Evolutionary conservation across 2,329 filamentous ascomycete genomes (phyloP).

Genomic region (Xylariales sp.): DNA sequence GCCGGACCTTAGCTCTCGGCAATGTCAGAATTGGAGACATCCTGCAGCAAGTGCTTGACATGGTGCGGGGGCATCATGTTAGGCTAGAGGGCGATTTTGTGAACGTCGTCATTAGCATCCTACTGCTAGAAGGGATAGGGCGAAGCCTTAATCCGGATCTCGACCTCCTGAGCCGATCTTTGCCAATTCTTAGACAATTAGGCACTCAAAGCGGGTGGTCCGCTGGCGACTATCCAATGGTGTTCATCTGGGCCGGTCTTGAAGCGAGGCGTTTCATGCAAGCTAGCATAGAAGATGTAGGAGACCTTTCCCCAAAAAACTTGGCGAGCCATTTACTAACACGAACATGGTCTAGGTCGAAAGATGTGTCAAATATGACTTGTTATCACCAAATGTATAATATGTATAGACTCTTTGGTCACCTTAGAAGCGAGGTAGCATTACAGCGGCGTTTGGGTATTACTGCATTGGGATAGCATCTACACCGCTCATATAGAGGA

Average conservation of each 20-base stretch:
- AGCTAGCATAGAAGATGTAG: slow-evolving; percentile 87
- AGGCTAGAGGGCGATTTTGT: slow-evolving; percentile 97
- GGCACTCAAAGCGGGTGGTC: slow-evolving; percentile 80
- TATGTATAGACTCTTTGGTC: slow-evolving; percentile 7
- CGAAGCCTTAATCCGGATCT: slow-evolving; percentile 85
- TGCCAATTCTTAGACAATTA: slow-evolving; percentile 90
- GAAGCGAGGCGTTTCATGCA: slow-evolving; percentile 91
- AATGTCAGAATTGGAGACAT: slow-evolving; percentile 98
- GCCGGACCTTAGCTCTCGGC: slow-evolving; percentile 87
- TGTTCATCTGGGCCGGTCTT: slow-evolving; percentile 90
- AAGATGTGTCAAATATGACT: slow-evolving; percentile 89
- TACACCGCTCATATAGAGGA: slow-evolving; percentile 33
- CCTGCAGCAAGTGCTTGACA: slow-evolving; percentile 85
- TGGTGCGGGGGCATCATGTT: slow-evolving; percentile 94
- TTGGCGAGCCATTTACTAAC: slow-evolving; percentile 6
- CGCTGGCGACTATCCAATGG: slow-evolving; percentile 82
- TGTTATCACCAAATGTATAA: slow-evolving; percentile 87
- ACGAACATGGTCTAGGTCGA: slow-evolving; percentile 69
- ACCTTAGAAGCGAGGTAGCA: slow-evolving; percentile 34
- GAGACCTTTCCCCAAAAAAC: slow-evolving; percentile 49
- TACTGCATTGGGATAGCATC: slow-evolving; percentile 16
- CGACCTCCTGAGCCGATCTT: slow-evolving; percentile 84
- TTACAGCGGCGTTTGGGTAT: slow-evolving; percentile 42
- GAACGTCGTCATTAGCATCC: slow-evolving; percentile 95
- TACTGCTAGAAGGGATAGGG: slow-evolving; percentile 94